Conservation (phyloP, 2,329 filamentous ascomycete species). For the Pestalotiopsis sp. region DNA sequence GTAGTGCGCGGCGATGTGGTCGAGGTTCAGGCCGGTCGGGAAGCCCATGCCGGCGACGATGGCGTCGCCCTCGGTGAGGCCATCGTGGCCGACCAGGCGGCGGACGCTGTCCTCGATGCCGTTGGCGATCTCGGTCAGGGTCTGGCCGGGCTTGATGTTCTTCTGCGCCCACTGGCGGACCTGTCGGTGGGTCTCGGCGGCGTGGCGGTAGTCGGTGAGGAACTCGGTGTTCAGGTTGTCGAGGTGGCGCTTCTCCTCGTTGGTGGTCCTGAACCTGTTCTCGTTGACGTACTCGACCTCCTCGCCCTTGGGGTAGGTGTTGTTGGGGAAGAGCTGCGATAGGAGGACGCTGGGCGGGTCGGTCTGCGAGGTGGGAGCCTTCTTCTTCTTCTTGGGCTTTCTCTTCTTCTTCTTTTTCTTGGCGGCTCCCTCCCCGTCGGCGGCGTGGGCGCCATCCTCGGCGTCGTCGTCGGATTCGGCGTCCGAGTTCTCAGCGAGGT, state of each 20-base stretch:
- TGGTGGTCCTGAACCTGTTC: slow-evolving; percentile 76
- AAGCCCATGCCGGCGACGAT: slow-evolving; percentile 83
- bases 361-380: slow-evolving; percentile 68
- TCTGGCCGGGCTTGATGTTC: slow-evolving; percentile 78
- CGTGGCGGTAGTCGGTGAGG: slow-evolving; percentile 77
- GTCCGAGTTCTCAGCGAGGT: slow-evolving; percentile 42
- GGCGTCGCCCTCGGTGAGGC: slow-evolving; percentile 75
- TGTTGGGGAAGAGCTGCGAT: slow-evolving; percentile 71
- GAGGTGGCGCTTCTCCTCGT: slow-evolving; percentile 80
- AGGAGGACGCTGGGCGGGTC: slow-evolving; percentile 73
- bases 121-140: slow-evolving; percentile 78
- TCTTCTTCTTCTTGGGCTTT: slow-evolving; percentile 71
- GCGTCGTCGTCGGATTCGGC: slow-evolving; percentile 56
- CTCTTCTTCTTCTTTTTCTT: slow-evolving; percentile 88
- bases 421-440: slow-evolving; percentile 16
- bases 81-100: slow-evolving; percentile 73
- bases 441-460: slow-evolving; percentile 39
- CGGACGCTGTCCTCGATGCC: slow-evolving; percentile 85
- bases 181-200: slow-evolving; percentile 85
- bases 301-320: slow-evolving; percentile 74
- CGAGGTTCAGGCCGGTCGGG: slow-evolving; percentile 79
- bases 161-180: slow-evolving; percentile 82
- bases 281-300: slow-evolving; percentile 77
- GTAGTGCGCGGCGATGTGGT: slow-evolving; percentile 84
- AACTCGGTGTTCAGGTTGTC: slow-evolving; percentile 81